Percentiles rank a stretch among this genome's conserved stretches.
Evolutionary conservation across 2,329 filamentous ascomycete species (phyloP).

Genomic region (Biscogniauxia marginata): DNA sequence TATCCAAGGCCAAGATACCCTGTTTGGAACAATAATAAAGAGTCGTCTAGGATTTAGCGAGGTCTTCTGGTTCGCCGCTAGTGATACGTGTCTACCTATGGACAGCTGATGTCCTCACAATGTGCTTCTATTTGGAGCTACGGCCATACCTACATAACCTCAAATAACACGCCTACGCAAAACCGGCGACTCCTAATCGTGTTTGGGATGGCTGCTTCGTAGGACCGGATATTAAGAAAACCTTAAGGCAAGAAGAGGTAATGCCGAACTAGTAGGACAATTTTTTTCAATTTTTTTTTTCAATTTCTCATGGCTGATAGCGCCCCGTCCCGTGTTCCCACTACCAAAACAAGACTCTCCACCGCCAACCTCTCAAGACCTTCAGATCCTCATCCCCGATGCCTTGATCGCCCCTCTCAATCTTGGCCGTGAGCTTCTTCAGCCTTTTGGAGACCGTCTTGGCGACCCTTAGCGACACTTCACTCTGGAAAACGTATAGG

Average conservation of each 20-base stretch:
- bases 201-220: not conserved
- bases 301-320: not conserved
- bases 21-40: constrained; percentile 9
- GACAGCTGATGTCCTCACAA: too few species aligned
- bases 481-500: constrained; percentile 58
- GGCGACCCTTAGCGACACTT: constrained; percentile 55
- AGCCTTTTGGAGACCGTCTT: constrained; percentile 50
- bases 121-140: not conserved
- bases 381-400: constrained; percentile 50
- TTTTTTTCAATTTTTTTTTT: not conserved
- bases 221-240: not conserved
- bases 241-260: not conserved
- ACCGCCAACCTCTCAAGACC: constrained; percentile 54
- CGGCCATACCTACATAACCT: not conserved
- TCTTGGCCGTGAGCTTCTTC: constrained; percentile 45
- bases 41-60: not conserved
- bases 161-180: not conserved
- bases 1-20: constrained; percentile 28
- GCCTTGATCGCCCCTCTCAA: constrained; percentile 47
- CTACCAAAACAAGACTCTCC: constrained; percentile 51
- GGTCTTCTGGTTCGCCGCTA: not conserved
- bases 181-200: not conserved
- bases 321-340: not conserved
- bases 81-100: too few species aligned
- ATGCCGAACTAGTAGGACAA: not conserved